Percentiles rank a stretch among this genome's conserved stretches.
These are phyloP conservation scores for Ophiocordyceps camponoti-leonardi DNA, from an alignment of 2,329 filamentous ascomycete species.

Conservation along the genomic window DNA sequence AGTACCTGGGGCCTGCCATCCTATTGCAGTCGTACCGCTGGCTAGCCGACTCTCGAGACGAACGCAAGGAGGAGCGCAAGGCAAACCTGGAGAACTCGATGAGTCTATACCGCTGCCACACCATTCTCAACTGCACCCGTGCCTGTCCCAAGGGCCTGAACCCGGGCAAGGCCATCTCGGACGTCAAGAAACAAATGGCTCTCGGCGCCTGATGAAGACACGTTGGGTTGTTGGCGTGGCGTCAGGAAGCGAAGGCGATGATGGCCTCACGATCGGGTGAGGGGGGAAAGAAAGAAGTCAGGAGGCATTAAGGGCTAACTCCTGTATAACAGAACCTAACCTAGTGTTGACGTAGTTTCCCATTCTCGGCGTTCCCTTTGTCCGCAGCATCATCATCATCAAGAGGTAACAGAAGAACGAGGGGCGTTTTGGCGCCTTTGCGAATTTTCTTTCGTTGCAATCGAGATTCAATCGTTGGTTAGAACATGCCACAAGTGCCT, in stretches of 20 bases:
- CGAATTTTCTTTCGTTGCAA: background rate
- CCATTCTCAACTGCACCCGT: constrained; percentile 94
- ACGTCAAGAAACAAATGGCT: constrained; percentile 97
- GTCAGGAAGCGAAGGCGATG: too few relatives aligned
- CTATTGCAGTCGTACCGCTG: constrained; percentile 96
- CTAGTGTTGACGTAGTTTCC: too few relatives aligned
- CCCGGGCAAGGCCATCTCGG: constrained; percentile 83
- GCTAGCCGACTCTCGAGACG: constrained; percentile 88
- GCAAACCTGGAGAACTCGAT: constrained; percentile 92
- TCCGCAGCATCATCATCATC: background rate
- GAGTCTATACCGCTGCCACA: constrained; percentile 98
- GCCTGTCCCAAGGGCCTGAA: constrained; percentile 98
- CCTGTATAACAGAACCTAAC: too few relatives aligned
- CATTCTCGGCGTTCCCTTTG: background rate
- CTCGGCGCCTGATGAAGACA: constrained; percentile 15
- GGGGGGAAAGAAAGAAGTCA: too few relatives aligned
- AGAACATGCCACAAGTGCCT: too few relatives aligned
- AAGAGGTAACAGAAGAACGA: background rate
- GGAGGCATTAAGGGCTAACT: too few relatives aligned
- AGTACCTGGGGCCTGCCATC: constrained; percentile 93
- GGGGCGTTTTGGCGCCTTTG: background rate
- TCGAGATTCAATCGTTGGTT: background rate
- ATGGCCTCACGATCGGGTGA: too few relatives aligned
- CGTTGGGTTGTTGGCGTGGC: too few relatives aligned
- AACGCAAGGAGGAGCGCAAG: constrained; percentile 77